Percentiles rank a stretch among this genome's conserved stretches.
phyloP scores from a whole-genome alignment of 306 rosid genomes.

The Quercus parvula region DNA sequence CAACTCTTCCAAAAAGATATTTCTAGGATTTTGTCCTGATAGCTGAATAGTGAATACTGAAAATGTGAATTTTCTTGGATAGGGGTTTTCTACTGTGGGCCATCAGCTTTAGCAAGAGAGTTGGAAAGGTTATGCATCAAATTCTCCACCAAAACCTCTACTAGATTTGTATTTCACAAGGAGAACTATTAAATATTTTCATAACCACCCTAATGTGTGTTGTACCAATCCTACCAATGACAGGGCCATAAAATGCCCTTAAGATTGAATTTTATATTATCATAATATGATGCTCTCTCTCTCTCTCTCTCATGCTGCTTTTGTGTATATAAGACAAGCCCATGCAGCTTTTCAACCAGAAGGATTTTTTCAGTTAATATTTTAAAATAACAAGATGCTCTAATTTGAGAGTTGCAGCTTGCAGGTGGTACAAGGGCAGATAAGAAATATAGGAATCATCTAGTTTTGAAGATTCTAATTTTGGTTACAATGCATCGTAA shows the following conservation, averaged over 20 bases:
- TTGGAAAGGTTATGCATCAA: slow-evolving; percentile 65
- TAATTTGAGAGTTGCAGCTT: no score
- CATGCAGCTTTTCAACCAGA: no score
- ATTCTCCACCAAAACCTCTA: slow-evolving; percentile 73
- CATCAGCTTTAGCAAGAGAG: slow-evolving; percentile 61
- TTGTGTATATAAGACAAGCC: not conserved
- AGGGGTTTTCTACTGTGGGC: slow-evolving; percentile 92
- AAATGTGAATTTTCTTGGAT: slow-evolving; percentile 21
- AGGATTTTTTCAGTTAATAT: no score
- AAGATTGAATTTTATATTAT: not conserved
- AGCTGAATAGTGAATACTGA: slow-evolving; percentile 9
- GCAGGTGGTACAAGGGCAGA: no score
- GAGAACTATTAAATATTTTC: slow-evolving; percentile 48
- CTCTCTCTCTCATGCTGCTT: not conserved
- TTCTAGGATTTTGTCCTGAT: not conserved
- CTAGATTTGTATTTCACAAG: slow-evolving; percentile 80
- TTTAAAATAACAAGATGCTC: no score
- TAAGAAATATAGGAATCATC: no score
- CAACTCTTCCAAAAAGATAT: not conserved
- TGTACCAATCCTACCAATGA: slow-evolving; percentile 28
- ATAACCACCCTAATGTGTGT: not conserved
- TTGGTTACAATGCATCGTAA: no score
- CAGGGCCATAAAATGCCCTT: slow-evolving; percentile 14
- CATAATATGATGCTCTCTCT: not conserved
- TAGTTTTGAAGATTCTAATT: no score